phyloP scores from a whole-genome alignment of 1,139 yeast species.

The Protomyces inouyei region DNA sequence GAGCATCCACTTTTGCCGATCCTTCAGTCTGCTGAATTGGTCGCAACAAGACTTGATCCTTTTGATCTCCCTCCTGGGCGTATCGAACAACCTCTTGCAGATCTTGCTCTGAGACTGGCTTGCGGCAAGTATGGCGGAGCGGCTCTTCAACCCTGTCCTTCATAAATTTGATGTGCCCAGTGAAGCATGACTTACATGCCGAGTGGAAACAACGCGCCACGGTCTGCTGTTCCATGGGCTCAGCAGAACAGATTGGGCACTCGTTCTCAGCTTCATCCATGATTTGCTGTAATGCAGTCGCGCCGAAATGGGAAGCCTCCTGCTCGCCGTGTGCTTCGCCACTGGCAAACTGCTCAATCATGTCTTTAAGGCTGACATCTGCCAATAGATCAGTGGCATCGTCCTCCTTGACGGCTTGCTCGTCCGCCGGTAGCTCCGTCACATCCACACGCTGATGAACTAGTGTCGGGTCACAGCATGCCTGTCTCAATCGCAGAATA shows the following conservation, averaged over 20 bases:
- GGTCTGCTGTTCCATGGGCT: conserved; percentile 55
- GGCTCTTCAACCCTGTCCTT: conserved; percentile 38
- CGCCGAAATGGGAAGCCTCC: conserved; percentile 38
- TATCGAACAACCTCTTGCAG: conserved; percentile 37
- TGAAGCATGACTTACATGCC: conserved; percentile 69
- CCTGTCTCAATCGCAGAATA: conserved; percentile 75
- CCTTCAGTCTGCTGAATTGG: conserved; percentile 32
- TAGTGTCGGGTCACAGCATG: conserved; percentile 70
- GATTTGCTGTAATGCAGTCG: conserved; percentile 42
- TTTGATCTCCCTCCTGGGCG: conserved; percentile 1
- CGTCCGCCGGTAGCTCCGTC: conserved; percentile 26
- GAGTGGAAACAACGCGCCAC: conserved; percentile 78
- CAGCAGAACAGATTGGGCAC: conserved; percentile 77
- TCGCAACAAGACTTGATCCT: conserved; percentile 36
- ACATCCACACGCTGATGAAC: conserved; percentile 36
- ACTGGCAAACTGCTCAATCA: conserved; percentile 34
- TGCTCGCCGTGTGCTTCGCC: conserved; percentile 30
- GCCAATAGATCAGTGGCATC: conserved; percentile 29
- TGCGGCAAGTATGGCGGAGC: conserved; percentile 43
- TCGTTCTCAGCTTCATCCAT: conserved; percentile 51
- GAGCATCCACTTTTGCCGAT: conserved; percentile 72
- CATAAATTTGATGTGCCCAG: conserved; percentile 57
- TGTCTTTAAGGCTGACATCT: conserved; percentile 34
- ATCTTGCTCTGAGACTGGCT: conserved; percentile 35
- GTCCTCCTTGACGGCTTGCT: conserved; percentile 13